phyloP scores from a whole-genome alignment of 371 early-diverging fungal genomes.

The Gilbertella persicaria region DNA sequence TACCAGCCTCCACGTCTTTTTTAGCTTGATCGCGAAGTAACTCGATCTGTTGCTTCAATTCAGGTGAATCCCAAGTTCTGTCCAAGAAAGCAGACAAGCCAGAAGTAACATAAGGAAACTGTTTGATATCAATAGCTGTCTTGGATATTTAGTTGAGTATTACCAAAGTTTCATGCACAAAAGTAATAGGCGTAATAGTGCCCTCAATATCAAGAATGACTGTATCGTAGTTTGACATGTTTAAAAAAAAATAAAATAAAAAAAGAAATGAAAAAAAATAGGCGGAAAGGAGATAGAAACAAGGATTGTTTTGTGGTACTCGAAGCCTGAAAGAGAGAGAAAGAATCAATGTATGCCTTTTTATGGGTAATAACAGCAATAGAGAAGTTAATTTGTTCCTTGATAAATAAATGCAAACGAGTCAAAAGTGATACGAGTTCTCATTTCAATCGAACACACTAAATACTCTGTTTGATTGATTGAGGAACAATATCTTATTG shows the following conservation, averaged over 20 bases:
- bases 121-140: not conserved
- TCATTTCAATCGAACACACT: too few relatives aligned
- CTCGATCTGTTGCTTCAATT: conserved; percentile 60
- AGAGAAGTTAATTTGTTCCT: too few relatives aligned
- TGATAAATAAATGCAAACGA: too few relatives aligned
- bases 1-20: conserved; percentile 55
- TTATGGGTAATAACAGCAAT: too few relatives aligned
- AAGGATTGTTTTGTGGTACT: too few relatives aligned
- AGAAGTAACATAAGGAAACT: conserved; percentile 81
- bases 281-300: too few relatives aligned
- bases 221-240: conserved; percentile 43
- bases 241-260: conserved; percentile 2
- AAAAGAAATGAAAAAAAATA: not conserved
- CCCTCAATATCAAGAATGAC: conserved; percentile 92
- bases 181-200: conserved; percentile 95
- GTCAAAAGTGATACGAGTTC: too few relatives aligned
- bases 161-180: conserved; percentile 87
- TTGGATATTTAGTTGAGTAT: not conserved
- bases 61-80: conserved; percentile 63
- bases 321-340: too few relatives aligned
- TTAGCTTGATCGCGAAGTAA: conserved; percentile 73
- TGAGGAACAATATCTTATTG: too few relatives aligned
- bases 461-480: too few relatives aligned
- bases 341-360: too few relatives aligned
- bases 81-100: conserved; percentile 67